Base-by-base conservation (phyloP, 805 yeast species). In the Candida insectalens region DNA sequence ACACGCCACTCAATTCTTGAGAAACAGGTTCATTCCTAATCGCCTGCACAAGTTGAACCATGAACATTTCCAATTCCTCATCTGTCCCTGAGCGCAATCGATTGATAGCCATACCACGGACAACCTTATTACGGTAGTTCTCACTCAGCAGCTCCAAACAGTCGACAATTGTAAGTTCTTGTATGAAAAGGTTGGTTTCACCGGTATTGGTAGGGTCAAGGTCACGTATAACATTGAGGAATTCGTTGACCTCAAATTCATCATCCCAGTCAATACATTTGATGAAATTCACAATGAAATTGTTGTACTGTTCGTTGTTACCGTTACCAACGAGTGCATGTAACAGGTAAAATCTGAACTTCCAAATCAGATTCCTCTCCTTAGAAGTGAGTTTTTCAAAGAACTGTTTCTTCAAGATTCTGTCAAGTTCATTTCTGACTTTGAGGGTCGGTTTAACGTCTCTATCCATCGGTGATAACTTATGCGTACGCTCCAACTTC, bases 41-140 rank as follows among this genome's bases (percentile, higher is more conserved):
- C 0, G 95, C 94, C 49, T 88, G 96, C 0, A 89, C 97, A 13
- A 89, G 63, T 55, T 92, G 98, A 36, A 89, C 67, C 42, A 92
- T 60, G 48, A 84, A 92, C 39, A 88, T 63, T 36, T 83, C 79
- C 12, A 92, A 54, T 42, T 89, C 96, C 8, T 71, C 77, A 45
- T 84, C 92, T 23, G 74, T 69, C 0, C 96, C 95, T 39, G 75
- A 67, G 35, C 74, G 71, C 30, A 89, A 60, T 37, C 96, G 60
- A 43, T 83, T 83, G 1, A 89, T 94, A 1, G 98, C 98, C 63
- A 83, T 83, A 5, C 83, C 73, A 30, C 96, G 63, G 10, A 89
- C 84, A 6, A 77, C 71, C 1, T 74, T 65, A 28, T 83, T 83
- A 40, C 67, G 74, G 55, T 84, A 87, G 32, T 72, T 71, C 10